Evolutionary conservation across 2,329 filamentous ascomycete species (phyloP), one percentile per base, ranked within the genome.

Genomic region (Saccharata proteae): DNA sequence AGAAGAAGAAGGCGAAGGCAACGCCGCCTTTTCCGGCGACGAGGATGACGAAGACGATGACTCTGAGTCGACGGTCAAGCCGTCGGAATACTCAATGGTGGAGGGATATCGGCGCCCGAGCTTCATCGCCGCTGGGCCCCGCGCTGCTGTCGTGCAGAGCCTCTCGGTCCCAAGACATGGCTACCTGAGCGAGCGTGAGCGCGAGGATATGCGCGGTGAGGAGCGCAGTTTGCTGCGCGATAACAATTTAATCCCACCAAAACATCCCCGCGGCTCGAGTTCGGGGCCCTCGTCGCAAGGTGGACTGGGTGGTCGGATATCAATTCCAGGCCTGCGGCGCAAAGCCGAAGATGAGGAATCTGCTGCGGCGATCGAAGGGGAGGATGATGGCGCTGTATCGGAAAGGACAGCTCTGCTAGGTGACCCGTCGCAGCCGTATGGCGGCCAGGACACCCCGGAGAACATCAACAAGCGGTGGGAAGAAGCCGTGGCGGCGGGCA

Each of bases 401-500:
- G 71, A 69, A 52, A 60, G 48, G 3, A 67, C 69, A 20, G 49
- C 65, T 34, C 51, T 70, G 22, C 51, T 73, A 11, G 57, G 49
- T 19, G 48, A 48, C 40, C 51, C 50, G 28, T 32, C 33, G 17
- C 38, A 49, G 32, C 57, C 57, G 12, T 64, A 66, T 41, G 60
- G 62, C 8, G 59, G 63, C 14, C 59, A 59, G 22, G 62, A 62
- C 34, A 62, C 58, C 4, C 59, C 65, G 4, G 71, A 74, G 26
- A 64, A 69, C 30, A 51, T 57, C 32, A 45, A 51, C 22, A 45
- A 50, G 27, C 50, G 41, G 20, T 57, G 51, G 51, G 46, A 88
- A 39, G 80, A 85, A 39, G 88, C 86, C 0, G 80, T 94, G 8
- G 69, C 74, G 1, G 71, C 79, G 0, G 84, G 85, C 8, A 71